Percentiles rank a stretch among this genome's conserved stretches.
These are phyloP conservation scores for Alternaria sp. DNA, from an alignment of 2,329 filamentous ascomycete species.

Conservation along the genomic window DNA sequence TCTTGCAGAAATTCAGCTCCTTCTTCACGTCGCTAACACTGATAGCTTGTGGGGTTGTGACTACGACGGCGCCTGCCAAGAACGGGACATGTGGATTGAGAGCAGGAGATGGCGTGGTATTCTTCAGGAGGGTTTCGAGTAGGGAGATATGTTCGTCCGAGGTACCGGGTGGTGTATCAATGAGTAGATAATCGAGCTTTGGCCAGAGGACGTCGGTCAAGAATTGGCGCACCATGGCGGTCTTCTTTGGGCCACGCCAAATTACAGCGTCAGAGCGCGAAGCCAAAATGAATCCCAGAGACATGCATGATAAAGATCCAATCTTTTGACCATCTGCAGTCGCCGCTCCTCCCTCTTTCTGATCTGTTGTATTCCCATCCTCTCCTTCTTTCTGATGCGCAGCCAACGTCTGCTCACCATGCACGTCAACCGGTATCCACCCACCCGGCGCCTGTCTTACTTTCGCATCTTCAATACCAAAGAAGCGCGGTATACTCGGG, in stretches of 20 bases:
- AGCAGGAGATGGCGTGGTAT: slow-evolving; percentile 26
- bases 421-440: slow-evolving; percentile 88
- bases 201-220: slow-evolving; percentile 89
- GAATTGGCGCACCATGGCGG: slow-evolving; percentile 97
- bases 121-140: slow-evolving; percentile 74
- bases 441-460: slow-evolving; percentile 90
- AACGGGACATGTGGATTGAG: slow-evolving; percentile 9
- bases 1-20: slow-evolving; percentile 90
- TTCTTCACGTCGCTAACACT: slow-evolving; percentile 93
- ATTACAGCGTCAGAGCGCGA: slow-evolving; percentile 89
- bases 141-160: slow-evolving; percentile 97
- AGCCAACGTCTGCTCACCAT: slow-evolving; percentile 58
- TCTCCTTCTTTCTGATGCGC: slow-evolving; percentile 10
- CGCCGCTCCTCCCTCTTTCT: not conserved
- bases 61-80: slow-evolving; percentile 86
- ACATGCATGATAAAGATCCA: slow-evolving; percentile 82
- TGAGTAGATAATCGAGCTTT: slow-evolving; percentile 85
- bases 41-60: slow-evolving; percentile 95
- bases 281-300: slow-evolving; percentile 85
- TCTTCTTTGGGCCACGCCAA: slow-evolving; percentile 98
- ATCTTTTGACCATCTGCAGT: slow-evolving; percentile 43
- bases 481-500: slow-evolving; percentile 93
- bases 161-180: slow-evolving; percentile 95
- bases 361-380: not conserved
- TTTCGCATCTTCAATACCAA: slow-evolving; percentile 86